Conservation (phyloP, 2,329 filamentous ascomycete species). For the Aspergillus hortae region DNA sequence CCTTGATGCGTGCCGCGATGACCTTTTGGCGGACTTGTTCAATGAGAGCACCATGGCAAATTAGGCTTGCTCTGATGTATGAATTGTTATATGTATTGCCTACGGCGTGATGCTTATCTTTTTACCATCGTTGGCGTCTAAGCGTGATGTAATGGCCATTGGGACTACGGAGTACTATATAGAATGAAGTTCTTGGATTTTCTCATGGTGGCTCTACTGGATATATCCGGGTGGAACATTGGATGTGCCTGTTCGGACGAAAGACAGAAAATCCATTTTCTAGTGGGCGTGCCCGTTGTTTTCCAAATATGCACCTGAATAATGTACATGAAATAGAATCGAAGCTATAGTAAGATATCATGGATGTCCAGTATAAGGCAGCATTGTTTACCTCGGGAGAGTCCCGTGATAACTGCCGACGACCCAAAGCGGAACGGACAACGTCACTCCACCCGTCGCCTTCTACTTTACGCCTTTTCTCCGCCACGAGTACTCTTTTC, state of each 20-base stretch:
- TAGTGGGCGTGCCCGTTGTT: no score
- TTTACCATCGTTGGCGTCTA: not conserved
- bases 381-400: not conserved
- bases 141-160: not conserved
- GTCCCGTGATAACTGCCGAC: slow-evolving; percentile 1
- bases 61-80: slow-evolving; percentile 14
- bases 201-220: no score
- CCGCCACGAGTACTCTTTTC: not conserved
- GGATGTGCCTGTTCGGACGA: no score
- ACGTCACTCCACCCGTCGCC: slow-evolving; percentile 2
- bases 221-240: no score
- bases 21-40: slow-evolving; percentile 71
- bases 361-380: no score
- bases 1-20: slow-evolving; percentile 58
- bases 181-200: no score
- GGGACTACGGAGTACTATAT: not conserved
- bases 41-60: slow-evolving; percentile 63
- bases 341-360: no score
- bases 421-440: slow-evolving; percentile 2
- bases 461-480: not conserved
- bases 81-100: not conserved
- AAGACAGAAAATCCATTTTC: no score
- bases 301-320: no score
- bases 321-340: no score
- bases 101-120: not conserved